Conservation (phyloP, 176 grass and related monocot genomes). For the Chloris gayana region DNA sequence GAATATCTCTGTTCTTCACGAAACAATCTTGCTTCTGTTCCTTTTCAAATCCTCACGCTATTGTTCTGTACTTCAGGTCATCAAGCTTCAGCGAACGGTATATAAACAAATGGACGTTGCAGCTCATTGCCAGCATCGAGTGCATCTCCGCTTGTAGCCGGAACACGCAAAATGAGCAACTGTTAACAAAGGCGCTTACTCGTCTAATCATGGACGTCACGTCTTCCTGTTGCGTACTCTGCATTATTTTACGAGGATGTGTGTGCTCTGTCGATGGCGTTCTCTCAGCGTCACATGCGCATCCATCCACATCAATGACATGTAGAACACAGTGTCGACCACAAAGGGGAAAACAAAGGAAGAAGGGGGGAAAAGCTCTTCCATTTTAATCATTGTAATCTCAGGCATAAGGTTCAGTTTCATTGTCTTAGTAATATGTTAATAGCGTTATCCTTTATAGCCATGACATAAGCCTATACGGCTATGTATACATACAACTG, state of each 20-base stretch:
- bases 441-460: conserved; percentile 43
- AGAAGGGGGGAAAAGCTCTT: too few relatives aligned
- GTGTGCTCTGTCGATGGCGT: conserved; percentile 22
- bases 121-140: conserved; percentile 26
- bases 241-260: conserved; percentile 56
- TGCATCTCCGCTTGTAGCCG: not conserved
- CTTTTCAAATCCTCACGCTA: not conserved
- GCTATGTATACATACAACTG: not conserved
- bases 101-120: conserved; percentile 16
- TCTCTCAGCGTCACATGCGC: conserved; percentile 36
- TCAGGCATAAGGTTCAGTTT: conserved; percentile 16
- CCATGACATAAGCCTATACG: conserved; percentile 40
- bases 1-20: not conserved
- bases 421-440: not conserved
- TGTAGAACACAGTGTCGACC: conserved; percentile 23
- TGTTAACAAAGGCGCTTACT: conserved; percentile 23
- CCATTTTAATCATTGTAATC: conserved; percentile 31
- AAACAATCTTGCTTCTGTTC: conserved; percentile 12
- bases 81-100: conserved; percentile 13
- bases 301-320: conserved; percentile 41
- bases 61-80: not conserved
- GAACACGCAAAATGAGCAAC: conserved; percentile 29
- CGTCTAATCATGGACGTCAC: conserved; percentile 65
- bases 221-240: conserved; percentile 28
- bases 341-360: not conserved